phyloP scores from a whole-genome alignment of 306 rosid genomes.

The Sicyos edulis region DNA sequence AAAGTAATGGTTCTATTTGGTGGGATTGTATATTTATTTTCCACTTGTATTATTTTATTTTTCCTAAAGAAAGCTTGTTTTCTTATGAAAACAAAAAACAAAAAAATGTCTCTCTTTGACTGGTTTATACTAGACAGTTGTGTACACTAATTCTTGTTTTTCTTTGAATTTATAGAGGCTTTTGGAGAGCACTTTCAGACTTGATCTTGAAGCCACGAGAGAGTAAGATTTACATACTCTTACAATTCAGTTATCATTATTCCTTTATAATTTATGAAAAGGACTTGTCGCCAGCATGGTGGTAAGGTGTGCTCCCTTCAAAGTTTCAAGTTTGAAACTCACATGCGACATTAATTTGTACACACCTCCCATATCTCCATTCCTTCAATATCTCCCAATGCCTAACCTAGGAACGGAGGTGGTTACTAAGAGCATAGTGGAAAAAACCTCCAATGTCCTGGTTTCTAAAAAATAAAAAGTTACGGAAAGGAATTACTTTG shows the following conservation, averaged over 20 bases:
- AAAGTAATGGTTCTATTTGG: neutral
- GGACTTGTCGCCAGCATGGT: too few species aligned
- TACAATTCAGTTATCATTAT: neutral
- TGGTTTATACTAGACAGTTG: neutral
- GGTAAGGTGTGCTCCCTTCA: too few species aligned
- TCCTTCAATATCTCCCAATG: too few species aligned
- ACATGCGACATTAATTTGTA: too few species aligned
- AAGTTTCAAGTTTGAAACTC: too few species aligned
- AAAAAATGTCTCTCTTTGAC: conserved; percentile 1
- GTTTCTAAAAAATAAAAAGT: too few species aligned
- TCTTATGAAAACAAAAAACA: neutral
- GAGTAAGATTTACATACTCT: conserved; percentile 47
- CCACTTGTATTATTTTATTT: neutral
- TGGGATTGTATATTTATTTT: neutral
- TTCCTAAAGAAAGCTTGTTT: neutral
- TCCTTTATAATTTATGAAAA: neutral
- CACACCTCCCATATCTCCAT: too few species aligned
- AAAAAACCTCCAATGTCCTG: too few species aligned
- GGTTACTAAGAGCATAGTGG: too few species aligned
- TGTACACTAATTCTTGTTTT: conserved; percentile 11
- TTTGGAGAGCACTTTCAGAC: conserved; percentile 83
- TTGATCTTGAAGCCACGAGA: conserved; percentile 65
- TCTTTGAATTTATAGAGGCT: conserved; percentile 58
- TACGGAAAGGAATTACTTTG: too few species aligned
- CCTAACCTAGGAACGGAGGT: too few species aligned